Conservation (phyloP, 768 basidiomycete genomes). For the Serendipita sp. region DNA sequence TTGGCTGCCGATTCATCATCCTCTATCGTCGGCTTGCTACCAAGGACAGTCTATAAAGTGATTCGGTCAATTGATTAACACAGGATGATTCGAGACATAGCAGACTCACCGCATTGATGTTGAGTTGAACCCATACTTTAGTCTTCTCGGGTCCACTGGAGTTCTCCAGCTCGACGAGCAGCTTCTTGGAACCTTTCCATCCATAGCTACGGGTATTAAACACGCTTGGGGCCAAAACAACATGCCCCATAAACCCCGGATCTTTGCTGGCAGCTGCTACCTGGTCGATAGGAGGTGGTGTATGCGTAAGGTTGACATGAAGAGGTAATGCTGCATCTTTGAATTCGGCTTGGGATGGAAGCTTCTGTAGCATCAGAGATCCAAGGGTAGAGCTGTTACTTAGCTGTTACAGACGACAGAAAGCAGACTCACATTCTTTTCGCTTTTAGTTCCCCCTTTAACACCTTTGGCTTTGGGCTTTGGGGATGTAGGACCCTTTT, state of each 20-base stretch:
- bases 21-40: constrained; percentile 41
- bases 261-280: constrained; percentile 28
- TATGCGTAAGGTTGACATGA: constrained; percentile 51
- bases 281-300: constrained; percentile 31
- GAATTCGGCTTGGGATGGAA: constrained; percentile 10
- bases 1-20: constrained; percentile 10
- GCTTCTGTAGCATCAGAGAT: neutral
- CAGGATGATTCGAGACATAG: neutral
- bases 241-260: constrained; percentile 42
- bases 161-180: constrained; percentile 46
- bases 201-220: constrained; percentile 70
- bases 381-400: neutral
- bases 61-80: neutral
- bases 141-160: constrained; percentile 34
- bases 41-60: constrained; percentile 34
- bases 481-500: no score
- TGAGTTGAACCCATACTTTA: constrained; percentile 43
- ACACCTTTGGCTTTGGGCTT: neutral
- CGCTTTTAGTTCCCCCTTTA: neutral
- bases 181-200: constrained; percentile 62
- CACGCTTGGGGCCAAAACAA: constrained; percentile 39
- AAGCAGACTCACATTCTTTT: neutral
- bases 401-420: neutral
- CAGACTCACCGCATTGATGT: constrained; percentile 43
- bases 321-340: constrained; percentile 52